Evolutionary conservation across 768 basidiomycete genomes (phyloP), one percentile per base, ranked within the genome.

Genomic region (Mycena alexandri): DNA sequence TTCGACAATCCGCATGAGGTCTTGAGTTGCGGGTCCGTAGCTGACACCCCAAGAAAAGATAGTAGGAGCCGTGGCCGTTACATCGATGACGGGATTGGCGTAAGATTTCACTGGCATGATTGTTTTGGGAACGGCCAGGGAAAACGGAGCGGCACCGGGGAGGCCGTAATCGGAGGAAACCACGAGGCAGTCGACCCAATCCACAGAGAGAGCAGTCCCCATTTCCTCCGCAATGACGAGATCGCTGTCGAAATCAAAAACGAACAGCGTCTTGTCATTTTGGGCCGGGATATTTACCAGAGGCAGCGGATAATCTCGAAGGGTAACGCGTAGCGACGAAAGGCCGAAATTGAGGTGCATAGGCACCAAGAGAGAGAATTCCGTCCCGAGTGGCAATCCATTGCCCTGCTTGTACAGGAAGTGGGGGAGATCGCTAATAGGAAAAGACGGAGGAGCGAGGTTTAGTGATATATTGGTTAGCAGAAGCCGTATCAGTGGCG

Each of bases 51-150:
- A 99, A 17, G 91, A 88, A 68, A 98, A 86, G 42, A 90, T 86
- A 0, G 94, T 93, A 6, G 90, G 84, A 36, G 81, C 83, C 22
- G 85, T 79, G 6, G 91, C 88, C n/a, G 82, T 80, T 53, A 98
- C 85, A 21, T 85, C 83, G 70, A 98, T 85, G 14, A 81, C 78
- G 4, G 95, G 94, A 50, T 86, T 85, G 1, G 93, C 93, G 73
- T 96, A 98, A 10, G 91, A 93, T 79, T 99, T 99, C 72, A 96
- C 92, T 0, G 96, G 93, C 93, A 96, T 97, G 63, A 95, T 91
- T 0, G 95, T 96, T 78, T 96, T 98, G 2, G 95, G 94, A 38
- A 97, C 84, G 46, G 79, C 69, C 44, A 96, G 78, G 25, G 81
- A 81, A 52, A 96, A 84, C 7, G 86, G 83, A 2, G 80, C 77